Conservation (phyloP, 768 basidiomycete genomes). For the Cubamyces lactineus region DNA sequence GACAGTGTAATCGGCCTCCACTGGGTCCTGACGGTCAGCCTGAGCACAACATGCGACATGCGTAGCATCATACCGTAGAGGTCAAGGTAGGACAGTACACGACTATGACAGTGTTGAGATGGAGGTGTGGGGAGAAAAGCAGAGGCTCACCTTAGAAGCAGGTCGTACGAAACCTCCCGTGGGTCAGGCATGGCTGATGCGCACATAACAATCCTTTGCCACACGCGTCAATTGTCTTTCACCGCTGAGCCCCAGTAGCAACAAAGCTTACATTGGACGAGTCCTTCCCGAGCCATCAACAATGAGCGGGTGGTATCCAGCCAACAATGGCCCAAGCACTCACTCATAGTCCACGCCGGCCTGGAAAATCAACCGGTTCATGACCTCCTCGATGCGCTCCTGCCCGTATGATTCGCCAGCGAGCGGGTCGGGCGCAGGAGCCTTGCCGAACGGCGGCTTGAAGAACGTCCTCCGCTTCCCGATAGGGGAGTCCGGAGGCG, state of each 20-base stretch:
- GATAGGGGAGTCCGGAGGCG: slow-evolving; percentile 33
- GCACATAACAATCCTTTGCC: slow-evolving; percentile 74
- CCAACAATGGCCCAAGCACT: slow-evolving; percentile 34
- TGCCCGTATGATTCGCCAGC: slow-evolving; percentile 31
- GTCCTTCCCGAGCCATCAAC: slow-evolving; percentile 51
- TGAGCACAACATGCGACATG: neutral
- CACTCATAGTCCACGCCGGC: slow-evolving; percentile 92
- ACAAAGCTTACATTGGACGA: slow-evolving; percentile 72
- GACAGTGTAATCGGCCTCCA: slow-evolving; percentile 88
- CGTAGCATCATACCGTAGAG: slow-evolving; percentile 63
- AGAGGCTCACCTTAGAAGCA: slow-evolving; percentile 65
- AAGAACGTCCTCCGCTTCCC: slow-evolving; percentile 44
- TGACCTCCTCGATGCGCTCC: slow-evolving; percentile 62
- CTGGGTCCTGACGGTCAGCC: slow-evolving; percentile 40
- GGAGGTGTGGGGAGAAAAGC: slow-evolving; percentile 13
- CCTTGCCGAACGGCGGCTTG: slow-evolving; percentile 56
- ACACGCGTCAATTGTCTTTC: neutral
- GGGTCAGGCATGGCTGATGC: slow-evolving; percentile 87
- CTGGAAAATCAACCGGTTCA: slow-evolving; percentile 79
- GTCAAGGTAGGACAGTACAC: slow-evolving; percentile 78
- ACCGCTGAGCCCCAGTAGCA: slow-evolving; percentile 5
- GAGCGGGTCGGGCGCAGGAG: slow-evolving; percentile 33
- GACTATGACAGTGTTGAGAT: slow-evolving; percentile 44
- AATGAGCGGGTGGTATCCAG: neutral
- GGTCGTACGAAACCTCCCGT: slow-evolving; percentile 72